A percentile compares a stretch with the other conserved stretches of the same genome.
Conservation (phyloP, 306 rosid species). For the Mimosa bimucronata region DNA sequence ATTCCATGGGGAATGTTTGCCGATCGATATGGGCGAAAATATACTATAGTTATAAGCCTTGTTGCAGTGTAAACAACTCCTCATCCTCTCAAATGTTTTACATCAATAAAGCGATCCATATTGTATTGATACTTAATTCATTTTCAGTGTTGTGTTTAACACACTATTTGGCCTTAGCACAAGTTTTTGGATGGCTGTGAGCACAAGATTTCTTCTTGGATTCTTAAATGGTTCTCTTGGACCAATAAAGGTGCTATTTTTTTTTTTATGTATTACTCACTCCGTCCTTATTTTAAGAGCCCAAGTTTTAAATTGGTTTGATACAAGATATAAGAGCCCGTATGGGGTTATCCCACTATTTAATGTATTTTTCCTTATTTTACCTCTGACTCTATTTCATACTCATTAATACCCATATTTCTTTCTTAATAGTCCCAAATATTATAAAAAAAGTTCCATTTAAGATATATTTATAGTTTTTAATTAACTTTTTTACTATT, state of each 20-base stretch:
- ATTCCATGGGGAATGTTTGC: constrained; percentile 6
- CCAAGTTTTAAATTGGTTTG: too few relatives aligned
- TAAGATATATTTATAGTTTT: too few relatives aligned
- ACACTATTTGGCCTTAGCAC: constrained; percentile 92
- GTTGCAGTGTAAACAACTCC: constrained; percentile 50
- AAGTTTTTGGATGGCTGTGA: constrained; percentile 79
- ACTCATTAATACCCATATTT: too few relatives aligned
- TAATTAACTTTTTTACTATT: too few relatives aligned
- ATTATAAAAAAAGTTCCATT: too few relatives aligned
- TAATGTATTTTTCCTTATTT: too few relatives aligned
- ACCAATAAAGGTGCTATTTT: constrained; percentile 72
- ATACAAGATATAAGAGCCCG: too few relatives aligned
- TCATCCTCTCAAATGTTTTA: neutral
- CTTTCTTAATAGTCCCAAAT: too few relatives aligned
- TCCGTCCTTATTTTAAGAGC: too few relatives aligned
- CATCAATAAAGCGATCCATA: neutral
- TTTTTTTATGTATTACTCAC: neutral
- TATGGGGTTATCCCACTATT: too few relatives aligned
- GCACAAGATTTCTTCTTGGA: constrained; percentile 20
- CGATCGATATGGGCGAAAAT: neutral
- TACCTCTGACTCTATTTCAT: too few relatives aligned
- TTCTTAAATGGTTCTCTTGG: constrained; percentile 79
- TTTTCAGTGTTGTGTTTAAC: constrained; percentile 74
- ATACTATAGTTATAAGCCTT: constrained; percentile 24
- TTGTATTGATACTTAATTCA: constrained; percentile 1